A percentile compares a stretch with the other conserved stretches of the same genome.
Conservation (phyloP, 345 rosid species). For the Pugionium dolabratum region DNA sequence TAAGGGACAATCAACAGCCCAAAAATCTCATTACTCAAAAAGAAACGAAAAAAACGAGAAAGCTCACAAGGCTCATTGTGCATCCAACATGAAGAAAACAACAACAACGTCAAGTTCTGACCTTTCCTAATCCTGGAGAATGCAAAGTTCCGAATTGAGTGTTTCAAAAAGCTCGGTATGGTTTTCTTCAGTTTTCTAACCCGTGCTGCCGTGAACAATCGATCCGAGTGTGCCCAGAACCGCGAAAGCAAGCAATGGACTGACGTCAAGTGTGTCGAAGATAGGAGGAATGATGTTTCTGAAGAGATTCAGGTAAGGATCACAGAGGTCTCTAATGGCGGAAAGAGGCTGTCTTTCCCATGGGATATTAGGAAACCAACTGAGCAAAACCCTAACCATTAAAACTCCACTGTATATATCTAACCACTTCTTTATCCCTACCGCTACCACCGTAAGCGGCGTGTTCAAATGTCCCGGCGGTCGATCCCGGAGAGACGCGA, state of each 20-base stretch:
- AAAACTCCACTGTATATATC: constrained; percentile 86
- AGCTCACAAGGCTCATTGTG: constrained; percentile 6
- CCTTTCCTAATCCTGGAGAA: neutral
- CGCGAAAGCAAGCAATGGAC: constrained; percentile 79
- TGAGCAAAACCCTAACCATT: constrained; percentile 90
- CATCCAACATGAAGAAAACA: neutral
- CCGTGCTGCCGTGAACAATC: constrained; percentile 54
- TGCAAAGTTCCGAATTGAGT: too few relatives aligned
- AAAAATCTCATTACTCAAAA: constrained; percentile 17
- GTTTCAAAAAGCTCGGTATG: neutral
- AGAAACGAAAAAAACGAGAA: constrained; percentile 3
- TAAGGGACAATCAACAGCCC: neutral
- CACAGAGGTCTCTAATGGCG: constrained; percentile 81
- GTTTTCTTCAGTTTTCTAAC: constrained; percentile 22
- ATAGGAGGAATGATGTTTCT: constrained; percentile 82
- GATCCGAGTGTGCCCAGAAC: constrained; percentile 70
- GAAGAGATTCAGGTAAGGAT: constrained; percentile 83
- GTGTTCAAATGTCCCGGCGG: constrained; percentile 61
- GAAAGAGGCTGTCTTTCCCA: constrained; percentile 92
- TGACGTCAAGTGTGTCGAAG: constrained; percentile 76
- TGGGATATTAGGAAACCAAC: constrained; percentile 92
- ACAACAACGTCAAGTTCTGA: neutral
- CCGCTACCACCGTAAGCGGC: constrained; percentile 80
- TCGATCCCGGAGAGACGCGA: constrained; percentile 57
- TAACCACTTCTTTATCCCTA: constrained; percentile 82